These are phyloP conservation scores for Diaporthe caulivora DNA, from an alignment of 2,329 filamentous ascomycete genomes.

Conservation along the genomic window DNA sequence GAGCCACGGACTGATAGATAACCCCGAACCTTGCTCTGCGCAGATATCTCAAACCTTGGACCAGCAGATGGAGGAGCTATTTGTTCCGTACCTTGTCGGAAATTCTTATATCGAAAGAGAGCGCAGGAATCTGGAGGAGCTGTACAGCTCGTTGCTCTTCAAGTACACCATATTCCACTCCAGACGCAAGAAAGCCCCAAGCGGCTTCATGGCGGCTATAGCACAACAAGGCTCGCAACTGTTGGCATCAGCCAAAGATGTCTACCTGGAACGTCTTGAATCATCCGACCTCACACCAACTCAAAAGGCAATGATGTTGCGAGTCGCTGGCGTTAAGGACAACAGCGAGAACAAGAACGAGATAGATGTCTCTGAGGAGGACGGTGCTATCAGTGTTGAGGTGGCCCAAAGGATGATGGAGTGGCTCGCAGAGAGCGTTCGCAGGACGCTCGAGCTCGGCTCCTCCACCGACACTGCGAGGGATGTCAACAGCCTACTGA, in stretches of 20 bases:
- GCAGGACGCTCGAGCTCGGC: slow-evolving; percentile 90
- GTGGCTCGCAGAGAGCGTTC: slow-evolving; percentile 96
- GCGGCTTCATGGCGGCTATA: slow-evolving; percentile 92
- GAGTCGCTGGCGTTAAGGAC: slow-evolving; percentile 86
- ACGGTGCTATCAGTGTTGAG: slow-evolving; percentile 84
- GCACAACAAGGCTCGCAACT: slow-evolving; percentile 92
- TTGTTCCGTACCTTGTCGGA: slow-evolving; percentile 76
- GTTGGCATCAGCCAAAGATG: slow-evolving; percentile 87
- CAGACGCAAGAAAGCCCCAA: slow-evolving; percentile 86
- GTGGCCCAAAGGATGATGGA: slow-evolving; percentile 98
- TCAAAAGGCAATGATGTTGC: slow-evolving; percentile 90
- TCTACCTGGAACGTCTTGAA: slow-evolving; percentile 89
- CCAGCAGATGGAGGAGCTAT: slow-evolving; percentile 82
- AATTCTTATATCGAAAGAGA: slow-evolving; percentile 80
- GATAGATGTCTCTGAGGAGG: slow-evolving; percentile 90
- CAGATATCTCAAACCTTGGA: slow-evolving; percentile 83
- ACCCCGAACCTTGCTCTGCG: slow-evolving; percentile 90
- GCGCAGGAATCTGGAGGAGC: slow-evolving; percentile 78
- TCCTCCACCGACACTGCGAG: slow-evolving; percentile 91
- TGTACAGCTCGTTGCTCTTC: slow-evolving; percentile 93
- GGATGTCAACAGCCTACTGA: slow-evolving; percentile 87
- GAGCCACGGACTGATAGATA: slow-evolving; percentile 91
- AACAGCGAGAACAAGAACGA: slow-evolving; percentile 83
- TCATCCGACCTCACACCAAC: slow-evolving; percentile 89
- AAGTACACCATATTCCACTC: slow-evolving; percentile 98